Base-by-base conservation (phyloP, 495 filamentous ascomycete species). In the Neurospora terricola region DNA sequence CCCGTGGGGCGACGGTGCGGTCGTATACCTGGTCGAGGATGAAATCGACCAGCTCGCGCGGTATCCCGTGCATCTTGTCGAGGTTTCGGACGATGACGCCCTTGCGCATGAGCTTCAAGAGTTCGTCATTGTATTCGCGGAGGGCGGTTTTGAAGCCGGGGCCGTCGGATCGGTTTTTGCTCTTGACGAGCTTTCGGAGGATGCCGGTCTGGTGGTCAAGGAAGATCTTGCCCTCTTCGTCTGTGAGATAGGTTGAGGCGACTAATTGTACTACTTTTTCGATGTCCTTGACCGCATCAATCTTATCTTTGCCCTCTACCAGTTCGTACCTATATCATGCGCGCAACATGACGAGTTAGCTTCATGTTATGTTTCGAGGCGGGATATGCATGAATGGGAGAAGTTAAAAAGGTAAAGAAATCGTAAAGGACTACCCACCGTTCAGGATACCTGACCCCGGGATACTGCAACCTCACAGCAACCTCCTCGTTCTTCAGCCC, bases 1-100 rank as follows among this genome's bases (percentile, higher is more conserved):
- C 93, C 73, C 91, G 87, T 43, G 94, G 94, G 7, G 94, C 95
- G 27, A 99, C 96, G 5, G 93, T 96, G 70, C 96, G 94, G 74
- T 92, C 90, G 82, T 97, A 98, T 8, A 91, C 91, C 80, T 99
- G 96, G 34, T 86, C 90, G 37, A 98, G 85, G 74, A 99, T 96
- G 71, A 92, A 89, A 75, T 92, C 89, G 18, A 95, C 88, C 68
- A 95, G 88, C 43, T 89, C 86, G 30, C 93, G 82, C 37, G 87
- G 86, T 18, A 98, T 84, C 27, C 86, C 82, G 62, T 90, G 88
- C 71, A 87, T 90, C 37, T 81, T 77, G 71, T 91, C 88, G 70
- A 98, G 85, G 75, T 91, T 89, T 75, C 86, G 89, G 21, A 88
- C 85, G 71, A 97, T 87, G 30, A 87, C 89, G 39, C 92, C 92